Evolutionary conservation across 2,329 filamentous ascomycete species (phyloP).

Genomic region (Hymenoscyphus scutula): DNA sequence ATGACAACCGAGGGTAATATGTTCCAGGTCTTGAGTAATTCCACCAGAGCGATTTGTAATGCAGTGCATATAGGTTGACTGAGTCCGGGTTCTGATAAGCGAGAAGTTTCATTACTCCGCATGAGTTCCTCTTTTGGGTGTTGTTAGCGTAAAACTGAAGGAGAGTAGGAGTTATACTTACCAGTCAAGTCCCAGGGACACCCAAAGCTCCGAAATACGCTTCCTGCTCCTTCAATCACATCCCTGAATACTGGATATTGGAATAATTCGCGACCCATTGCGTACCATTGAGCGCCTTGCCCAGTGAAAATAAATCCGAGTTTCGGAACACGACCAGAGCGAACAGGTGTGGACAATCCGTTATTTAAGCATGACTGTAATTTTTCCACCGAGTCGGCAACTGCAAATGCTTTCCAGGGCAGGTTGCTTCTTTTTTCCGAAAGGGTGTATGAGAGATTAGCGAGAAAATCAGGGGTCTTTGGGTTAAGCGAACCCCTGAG

Average conservation of each 20-base stretch:
- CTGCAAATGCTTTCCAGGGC: slow-evolving; percentile 4
- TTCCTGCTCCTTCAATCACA: slow-evolving; percentile 8
- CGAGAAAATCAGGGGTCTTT: background rate
- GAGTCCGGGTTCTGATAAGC: slow-evolving; percentile 7
- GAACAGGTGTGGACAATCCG: background rate
- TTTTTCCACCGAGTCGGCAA: background rate
- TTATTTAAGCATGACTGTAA: background rate
- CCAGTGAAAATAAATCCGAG: slow-evolving; percentile 33
- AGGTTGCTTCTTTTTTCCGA: slow-evolving; percentile 27
- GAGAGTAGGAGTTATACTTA: background rate
- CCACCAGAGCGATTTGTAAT: slow-evolving; percentile 45
- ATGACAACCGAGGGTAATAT: slow-evolving; percentile 40
- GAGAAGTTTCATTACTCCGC: background rate
- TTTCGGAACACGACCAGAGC: background rate
- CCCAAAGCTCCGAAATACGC: background rate
- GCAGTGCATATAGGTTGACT: slow-evolving; percentile 34
- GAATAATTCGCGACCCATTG: slow-evolving; percentile 29
- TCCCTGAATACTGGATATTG: slow-evolving; percentile 14
- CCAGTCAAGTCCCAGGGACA: slow-evolving; percentile 9
- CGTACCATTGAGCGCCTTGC: slow-evolving; percentile 34
- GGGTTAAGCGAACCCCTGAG: background rate
- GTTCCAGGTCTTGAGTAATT: slow-evolving; percentile 39
- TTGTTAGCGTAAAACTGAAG: background rate
- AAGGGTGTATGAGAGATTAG: slow-evolving; percentile 11
- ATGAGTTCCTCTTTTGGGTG: background rate